phyloP scores from a whole-genome alignment of 202 grass and related monocot species.

The Hordeum pubiflorum region DNA sequence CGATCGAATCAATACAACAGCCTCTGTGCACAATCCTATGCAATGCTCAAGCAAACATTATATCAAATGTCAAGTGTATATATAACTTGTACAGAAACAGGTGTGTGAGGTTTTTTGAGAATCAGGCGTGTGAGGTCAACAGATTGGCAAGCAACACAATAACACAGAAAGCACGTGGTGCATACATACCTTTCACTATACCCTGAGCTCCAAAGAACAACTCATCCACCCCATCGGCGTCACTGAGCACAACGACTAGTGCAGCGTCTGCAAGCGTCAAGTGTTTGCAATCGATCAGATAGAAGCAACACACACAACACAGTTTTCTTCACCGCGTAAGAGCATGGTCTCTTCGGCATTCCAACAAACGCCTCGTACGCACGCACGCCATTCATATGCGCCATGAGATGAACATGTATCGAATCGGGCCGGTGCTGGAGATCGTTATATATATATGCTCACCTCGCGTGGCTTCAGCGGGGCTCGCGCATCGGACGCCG shows the following conservation, averaged over 20 bases:
- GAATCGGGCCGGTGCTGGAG: not conserved
- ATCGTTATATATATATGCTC: not conserved
- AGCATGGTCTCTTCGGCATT: not conserved
- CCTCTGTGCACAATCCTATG: constrained; percentile 42
- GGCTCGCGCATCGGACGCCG: constrained; percentile 27
- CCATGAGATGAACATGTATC: not conserved
- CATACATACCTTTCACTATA: constrained; percentile 31
- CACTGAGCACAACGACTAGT: constrained; percentile 42
- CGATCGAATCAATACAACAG: constrained; percentile 54
- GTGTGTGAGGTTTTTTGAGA: too few relatives aligned
- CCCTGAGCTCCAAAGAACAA: constrained; percentile 52
- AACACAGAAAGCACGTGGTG: not conserved
- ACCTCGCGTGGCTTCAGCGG: constrained; percentile 37
- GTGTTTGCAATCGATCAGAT: constrained; percentile 16
- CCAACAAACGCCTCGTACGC: constrained; percentile 9
- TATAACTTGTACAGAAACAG: not conserved
- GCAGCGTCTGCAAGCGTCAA: constrained; percentile 43
- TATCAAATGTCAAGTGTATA: not conserved
- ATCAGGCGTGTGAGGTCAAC: not conserved
- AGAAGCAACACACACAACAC: not conserved
- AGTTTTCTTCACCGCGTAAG: not conserved
- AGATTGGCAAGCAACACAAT: not conserved
- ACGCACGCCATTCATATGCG: not conserved
- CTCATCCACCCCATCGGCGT: constrained; percentile 40
- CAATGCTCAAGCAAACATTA: constrained; percentile 18